Evolutionary conservation across 768 basidiomycete genomes (phyloP).

Genomic region (Podaxis sp.): DNA sequence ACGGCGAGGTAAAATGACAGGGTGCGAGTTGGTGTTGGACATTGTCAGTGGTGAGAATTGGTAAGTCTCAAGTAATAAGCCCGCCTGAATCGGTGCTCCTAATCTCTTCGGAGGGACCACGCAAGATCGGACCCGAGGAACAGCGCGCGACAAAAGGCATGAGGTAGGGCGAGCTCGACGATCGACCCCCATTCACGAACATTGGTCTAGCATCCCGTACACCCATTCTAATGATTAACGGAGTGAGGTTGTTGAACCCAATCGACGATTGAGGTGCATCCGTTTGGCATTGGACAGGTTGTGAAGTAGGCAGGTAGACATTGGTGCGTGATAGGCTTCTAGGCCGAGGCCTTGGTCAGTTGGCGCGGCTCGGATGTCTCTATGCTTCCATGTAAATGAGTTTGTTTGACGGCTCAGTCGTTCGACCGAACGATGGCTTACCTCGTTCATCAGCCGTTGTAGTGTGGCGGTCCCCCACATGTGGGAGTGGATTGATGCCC

Average conservation of each 20-base stretch:
- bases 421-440: not conserved
- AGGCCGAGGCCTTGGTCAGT: not conserved
- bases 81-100: not conserved
- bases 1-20: slow-evolving; percentile 10
- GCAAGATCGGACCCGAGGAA: not conserved
- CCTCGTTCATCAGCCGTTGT: not conserved
- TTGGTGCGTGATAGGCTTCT: not conserved
- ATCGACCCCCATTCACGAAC: too few species aligned
- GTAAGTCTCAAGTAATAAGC: not conserved
- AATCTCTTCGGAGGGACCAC: not conserved
- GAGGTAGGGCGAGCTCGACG: not conserved
- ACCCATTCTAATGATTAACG: too few species aligned
- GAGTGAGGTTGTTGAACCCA: not conserved
- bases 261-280: not conserved
- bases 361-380: not conserved
- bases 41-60: slow-evolving; percentile 2
- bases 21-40: not conserved
- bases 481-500: too few species aligned
- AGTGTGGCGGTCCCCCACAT: not conserved
- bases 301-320: slow-evolving; percentile 6
- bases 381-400: not conserved
- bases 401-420: not conserved
- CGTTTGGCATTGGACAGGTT: not conserved
- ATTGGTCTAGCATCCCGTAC: too few species aligned
- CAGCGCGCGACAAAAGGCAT: not conserved